Conservation (phyloP, 441 rosid species). For the Kokia cookei region DNA sequence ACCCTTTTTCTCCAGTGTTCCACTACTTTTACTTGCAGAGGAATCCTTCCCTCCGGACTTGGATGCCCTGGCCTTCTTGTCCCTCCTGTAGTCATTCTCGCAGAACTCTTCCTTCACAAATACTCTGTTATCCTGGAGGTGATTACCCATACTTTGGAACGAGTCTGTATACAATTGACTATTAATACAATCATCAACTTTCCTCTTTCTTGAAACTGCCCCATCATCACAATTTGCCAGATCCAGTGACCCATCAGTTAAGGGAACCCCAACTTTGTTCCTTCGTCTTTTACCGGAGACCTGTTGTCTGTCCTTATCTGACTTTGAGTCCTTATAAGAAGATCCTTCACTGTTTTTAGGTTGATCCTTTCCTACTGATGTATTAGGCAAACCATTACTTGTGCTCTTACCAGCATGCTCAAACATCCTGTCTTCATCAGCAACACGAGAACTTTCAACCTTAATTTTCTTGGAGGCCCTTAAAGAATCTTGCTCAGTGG, state of each 20-base stretch:
- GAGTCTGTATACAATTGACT: conserved; percentile 18
- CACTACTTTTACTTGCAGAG: conserved; percentile 45
- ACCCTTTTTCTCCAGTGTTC: conserved; percentile 48
- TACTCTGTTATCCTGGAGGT: conserved; percentile 29
- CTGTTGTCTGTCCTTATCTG: conserved; percentile 28
- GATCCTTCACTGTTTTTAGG: conserved; percentile 28
- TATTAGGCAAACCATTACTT: conserved; percentile 41
- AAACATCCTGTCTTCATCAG: conserved; percentile 43
- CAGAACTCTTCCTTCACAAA: conserved; percentile 43
- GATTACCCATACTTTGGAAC: conserved; percentile 24
- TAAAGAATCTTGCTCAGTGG: conserved; percentile 36
- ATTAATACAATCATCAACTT: conserved; percentile 40
- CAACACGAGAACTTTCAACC: conserved; percentile 34
- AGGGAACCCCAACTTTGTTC: conserved; percentile 41
- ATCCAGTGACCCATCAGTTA: conserved; percentile 30
- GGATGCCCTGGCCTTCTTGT: conserved; percentile 56
- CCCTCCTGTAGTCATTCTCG: conserved; percentile 46
- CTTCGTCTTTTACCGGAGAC: conserved; percentile 39
- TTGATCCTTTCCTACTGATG: conserved; percentile 38
- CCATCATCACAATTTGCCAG: conserved; percentile 34
- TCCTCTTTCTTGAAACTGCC: conserved; percentile 53
- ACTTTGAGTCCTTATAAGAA: conserved; percentile 29
- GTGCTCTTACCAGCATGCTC: conserved; percentile 41
- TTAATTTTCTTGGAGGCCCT: conserved; percentile 64
- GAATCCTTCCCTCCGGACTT: conserved; percentile 59